These are phyloP conservation scores for Rhizopogon parksii DNA, from an alignment of 1,284 basidiomycete genomes.

Conservation along the genomic window DNA sequence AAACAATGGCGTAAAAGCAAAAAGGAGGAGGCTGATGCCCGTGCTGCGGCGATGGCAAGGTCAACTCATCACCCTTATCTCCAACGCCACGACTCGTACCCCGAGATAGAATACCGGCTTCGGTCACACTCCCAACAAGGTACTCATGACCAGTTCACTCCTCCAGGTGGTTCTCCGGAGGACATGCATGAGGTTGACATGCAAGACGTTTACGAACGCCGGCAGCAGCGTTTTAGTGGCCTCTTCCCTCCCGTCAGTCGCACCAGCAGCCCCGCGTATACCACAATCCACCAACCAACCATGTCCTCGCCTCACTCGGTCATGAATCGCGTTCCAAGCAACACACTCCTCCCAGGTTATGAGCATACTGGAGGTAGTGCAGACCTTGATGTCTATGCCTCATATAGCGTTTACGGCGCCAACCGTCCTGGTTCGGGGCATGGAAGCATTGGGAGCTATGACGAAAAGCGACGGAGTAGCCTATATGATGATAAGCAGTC, in stretches of 20 bases:
- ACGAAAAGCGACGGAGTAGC: conserved; percentile 14
- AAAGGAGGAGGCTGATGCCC: conserved; percentile 56
- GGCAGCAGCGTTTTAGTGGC: conserved; percentile 23
- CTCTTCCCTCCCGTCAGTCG: conserved; percentile 17
- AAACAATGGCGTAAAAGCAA: conserved; percentile 94
- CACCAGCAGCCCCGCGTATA: conserved; percentile 13
- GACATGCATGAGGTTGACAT: conserved; percentile 16
- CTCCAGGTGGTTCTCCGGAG: conserved; percentile 8
- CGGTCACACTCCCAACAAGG: conserved; percentile 15
- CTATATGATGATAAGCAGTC: neutral
- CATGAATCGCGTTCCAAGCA: conserved; percentile 32
- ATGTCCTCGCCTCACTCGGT: conserved; percentile 13
- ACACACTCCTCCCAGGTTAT: conserved; percentile 44
- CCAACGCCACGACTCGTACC: conserved; percentile 19
- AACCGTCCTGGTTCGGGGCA: conserved; percentile 18
- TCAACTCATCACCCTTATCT: conserved; percentile 16
- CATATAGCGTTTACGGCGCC: conserved; percentile 18
- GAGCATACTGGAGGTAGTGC: conserved; percentile 18
- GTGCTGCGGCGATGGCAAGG: conserved; percentile 10
- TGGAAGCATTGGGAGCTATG: conserved; percentile 15
- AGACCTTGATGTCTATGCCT: conserved; percentile 13
- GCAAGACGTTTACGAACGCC: conserved; percentile 18
- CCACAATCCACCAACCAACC: neutral
- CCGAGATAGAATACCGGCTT: conserved; percentile 15
- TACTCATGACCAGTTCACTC: conserved; percentile 16